Evolutionary conservation across 164 flowering plant species (phyloP).

Genomic region (Tinospora cordifolia): DNA sequence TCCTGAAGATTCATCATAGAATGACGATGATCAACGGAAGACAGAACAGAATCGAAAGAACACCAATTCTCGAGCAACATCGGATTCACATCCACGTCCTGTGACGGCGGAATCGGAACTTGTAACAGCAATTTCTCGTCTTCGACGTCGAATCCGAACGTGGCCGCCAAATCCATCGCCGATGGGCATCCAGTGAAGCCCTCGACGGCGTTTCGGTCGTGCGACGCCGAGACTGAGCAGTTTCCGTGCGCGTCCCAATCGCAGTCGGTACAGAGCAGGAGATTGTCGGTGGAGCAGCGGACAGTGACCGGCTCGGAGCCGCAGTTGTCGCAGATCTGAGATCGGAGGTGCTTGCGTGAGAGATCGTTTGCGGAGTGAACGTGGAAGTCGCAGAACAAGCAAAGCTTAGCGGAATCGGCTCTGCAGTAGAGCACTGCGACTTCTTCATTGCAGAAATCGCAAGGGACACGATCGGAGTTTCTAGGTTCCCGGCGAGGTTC

Average conservation of each 20-base stretch:
- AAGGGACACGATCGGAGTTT: conserved; percentile 23
- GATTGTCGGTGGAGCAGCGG: conserved; percentile 41
- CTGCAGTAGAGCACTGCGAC: conserved; percentile 59
- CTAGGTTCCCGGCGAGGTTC: background rate
- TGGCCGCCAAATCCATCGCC: conserved; percentile 36
- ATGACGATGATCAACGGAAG: conserved; percentile 16
- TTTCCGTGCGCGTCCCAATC: conserved; percentile 61
- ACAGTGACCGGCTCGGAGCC: conserved; percentile 45
- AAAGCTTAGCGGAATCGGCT: conserved; percentile 81
- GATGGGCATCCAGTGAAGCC: conserved; percentile 68
- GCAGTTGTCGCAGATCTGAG: conserved; percentile 66
- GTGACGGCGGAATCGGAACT: background rate
- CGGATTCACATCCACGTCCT: background rate
- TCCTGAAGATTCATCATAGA: conserved; percentile 28
- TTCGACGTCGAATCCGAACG: conserved; percentile 48
- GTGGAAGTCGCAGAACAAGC: conserved; percentile 54
- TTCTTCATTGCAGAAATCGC: conserved; percentile 56
- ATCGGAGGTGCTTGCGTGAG: conserved; percentile 48
- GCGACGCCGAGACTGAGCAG: conserved; percentile 40
- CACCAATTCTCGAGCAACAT: conserved; percentile 17
- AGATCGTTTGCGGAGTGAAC: conserved; percentile 73
- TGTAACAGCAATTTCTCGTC: conserved; percentile 12
- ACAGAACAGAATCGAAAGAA: conserved; percentile 8
- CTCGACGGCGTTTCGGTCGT: conserved; percentile 38
- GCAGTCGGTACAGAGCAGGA: conserved; percentile 55